Evolutionary conservation across 2,329 filamentous ascomycete genomes (phyloP).

Genomic region (Coniochaeta hoffmannii): DNA sequence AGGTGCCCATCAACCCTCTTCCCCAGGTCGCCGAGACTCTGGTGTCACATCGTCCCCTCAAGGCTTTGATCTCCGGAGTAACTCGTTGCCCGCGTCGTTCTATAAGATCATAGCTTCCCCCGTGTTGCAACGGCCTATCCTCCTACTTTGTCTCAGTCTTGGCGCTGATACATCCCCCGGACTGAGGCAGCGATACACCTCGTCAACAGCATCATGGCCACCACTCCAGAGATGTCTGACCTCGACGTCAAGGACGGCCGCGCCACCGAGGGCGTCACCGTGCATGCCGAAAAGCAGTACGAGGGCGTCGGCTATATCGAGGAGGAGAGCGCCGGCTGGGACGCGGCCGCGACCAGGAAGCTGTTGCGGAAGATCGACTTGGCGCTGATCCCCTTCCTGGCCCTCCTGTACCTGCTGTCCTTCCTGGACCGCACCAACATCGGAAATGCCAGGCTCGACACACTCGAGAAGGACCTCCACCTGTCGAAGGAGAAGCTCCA

Average conservation of each 20-base stretch:
- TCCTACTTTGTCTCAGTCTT: background rate
- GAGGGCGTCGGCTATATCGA: background rate
- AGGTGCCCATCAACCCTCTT: background rate
- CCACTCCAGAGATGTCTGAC: background rate
- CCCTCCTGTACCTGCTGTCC: conserved; percentile 43
- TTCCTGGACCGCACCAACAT: conserved; percentile 45
- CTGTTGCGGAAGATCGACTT: conserved; percentile 41
- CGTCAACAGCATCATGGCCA: background rate
- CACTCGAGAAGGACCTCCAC: conserved; percentile 24
- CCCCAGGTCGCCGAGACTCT: background rate
- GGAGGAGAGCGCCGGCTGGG: conserved; percentile 19
- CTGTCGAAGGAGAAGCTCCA: conserved; percentile 12
- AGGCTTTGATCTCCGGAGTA: background rate
- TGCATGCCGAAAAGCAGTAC: background rate
- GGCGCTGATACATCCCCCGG: background rate
- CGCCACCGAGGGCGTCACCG: background rate
- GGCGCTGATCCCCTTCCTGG: conserved; percentile 45
- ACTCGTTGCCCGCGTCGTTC: background rate
- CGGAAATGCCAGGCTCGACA: conserved; percentile 32
- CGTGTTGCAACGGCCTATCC: background rate
- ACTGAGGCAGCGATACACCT: background rate
- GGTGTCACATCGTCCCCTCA: background rate
- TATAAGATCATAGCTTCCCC: background rate
- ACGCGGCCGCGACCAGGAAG: conserved; percentile 31
- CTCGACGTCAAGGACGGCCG: background rate